phyloP scores from a whole-genome alignment of 306 rosid genomes.

The Styphnolobium japonicum region DNA sequence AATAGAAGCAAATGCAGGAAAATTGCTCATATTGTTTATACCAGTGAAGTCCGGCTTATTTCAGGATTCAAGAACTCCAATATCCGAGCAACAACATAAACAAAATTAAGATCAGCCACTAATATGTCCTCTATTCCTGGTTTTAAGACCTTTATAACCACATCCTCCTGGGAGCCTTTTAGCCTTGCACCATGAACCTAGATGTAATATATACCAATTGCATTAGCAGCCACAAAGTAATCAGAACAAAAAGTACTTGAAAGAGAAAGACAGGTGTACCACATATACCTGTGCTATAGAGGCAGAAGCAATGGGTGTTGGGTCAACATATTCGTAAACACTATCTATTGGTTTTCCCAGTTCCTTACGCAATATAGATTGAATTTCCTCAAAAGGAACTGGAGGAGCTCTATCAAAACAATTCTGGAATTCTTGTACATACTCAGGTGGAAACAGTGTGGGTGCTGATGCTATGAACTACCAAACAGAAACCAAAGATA shows the following conservation, averaged over 20 bases:
- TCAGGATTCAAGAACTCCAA: constrained; percentile 95
- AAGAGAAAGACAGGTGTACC: constrained; percentile 16
- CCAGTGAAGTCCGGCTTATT: constrained; percentile 85
- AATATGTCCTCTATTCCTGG: constrained; percentile 92
- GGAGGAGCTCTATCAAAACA: constrained; percentile 94
- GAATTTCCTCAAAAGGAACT: constrained; percentile 74
- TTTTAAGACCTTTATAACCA: constrained; percentile 92
- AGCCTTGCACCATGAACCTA: constrained; percentile 97
- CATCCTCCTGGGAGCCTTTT: constrained; percentile 85
- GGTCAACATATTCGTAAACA: constrained; percentile 80
- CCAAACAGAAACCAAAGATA: constrained; percentile 34
- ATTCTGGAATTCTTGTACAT: constrained; percentile 92
- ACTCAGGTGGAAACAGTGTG: constrained; percentile 86
- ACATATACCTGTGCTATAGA: constrained; percentile 82
- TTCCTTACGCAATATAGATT: constrained; percentile 68
- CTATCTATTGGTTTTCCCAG: constrained; percentile 82
- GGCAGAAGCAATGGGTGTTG: constrained; percentile 89
- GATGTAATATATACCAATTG: constrained; percentile 22
- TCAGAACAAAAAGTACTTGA: neutral
- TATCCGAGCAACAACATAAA: constrained; percentile 84
- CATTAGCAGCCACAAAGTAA: constrained; percentile 10
- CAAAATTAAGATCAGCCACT: constrained; percentile 93
- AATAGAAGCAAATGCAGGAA: neutral
- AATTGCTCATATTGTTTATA: constrained; percentile 29
- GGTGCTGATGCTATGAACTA: constrained; percentile 96